Evolutionary conservation across 768 basidiomycete genomes (phyloP), one percentile per base, ranked within the genome.

Genomic region (Calocybe indica): DNA sequence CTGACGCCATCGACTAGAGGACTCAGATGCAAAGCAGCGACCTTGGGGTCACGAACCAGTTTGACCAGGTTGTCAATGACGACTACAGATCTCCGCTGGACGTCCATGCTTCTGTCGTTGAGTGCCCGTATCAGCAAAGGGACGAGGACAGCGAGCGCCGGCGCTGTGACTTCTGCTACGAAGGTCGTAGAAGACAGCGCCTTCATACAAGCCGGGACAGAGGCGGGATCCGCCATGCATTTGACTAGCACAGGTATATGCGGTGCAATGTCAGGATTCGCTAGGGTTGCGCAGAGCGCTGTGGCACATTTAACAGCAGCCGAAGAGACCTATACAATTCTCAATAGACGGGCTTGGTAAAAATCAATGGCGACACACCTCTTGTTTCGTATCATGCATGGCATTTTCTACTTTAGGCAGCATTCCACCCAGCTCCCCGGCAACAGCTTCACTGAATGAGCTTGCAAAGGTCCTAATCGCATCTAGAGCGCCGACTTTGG

Each of bases 1-100:
- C 89, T 81, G 12, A 95, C 92, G 49, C 94, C 92, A 32, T 90
- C 87, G 4, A 95, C 85, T 37, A 98, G 82, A 36, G 85, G 75
- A 53, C 85, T 86, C 32, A 94, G 80, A 65, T 97, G 93, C 32
- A 78, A 77, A 3, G 93, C 94, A 43, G 95, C 95, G 35, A 97
- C 81, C 50, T 77, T 82, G 2, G 90, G 87, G 58, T 94, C 82
- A 53, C 95, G 87, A 37, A 98, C 95, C 52, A 98, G 88, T 69
- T 97, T 98, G 67, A 96, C 94, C 46, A 98, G 75, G 68, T 98
- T 97, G 61, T 95, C 92, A 51, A 93, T 81, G 59, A 97, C 92
- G 42, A 97, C 85, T 49, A 96, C 93, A 1, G 91, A 86, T 49
- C 95, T 83, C 48, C 95, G 86, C 62, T 95, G 92, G 13, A 93